Evolutionary conservation across 805 yeast species (phyloP), one percentile per base, ranked within the genome.

Genomic region (Martiniozyma abietophila): DNA sequence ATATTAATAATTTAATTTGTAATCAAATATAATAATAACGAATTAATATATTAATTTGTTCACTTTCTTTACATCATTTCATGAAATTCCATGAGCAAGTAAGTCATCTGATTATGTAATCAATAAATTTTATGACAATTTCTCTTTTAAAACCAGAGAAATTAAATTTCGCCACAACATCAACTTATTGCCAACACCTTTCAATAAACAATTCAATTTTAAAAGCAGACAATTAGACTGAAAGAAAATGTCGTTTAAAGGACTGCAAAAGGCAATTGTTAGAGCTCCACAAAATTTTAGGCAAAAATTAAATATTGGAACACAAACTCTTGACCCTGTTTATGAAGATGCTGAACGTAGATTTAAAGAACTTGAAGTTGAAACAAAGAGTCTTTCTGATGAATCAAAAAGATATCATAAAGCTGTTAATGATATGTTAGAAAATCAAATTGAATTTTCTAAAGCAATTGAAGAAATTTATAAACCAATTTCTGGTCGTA

Each of bases 331-430:
- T 31, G 98, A 92, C 53, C 74, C 95, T 0, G 96, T 92, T 10
- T 92, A 86, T 58, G 71, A 70, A 19, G 98, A 92, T 62, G 97
- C 98, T 6, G 98, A 92, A 59, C 75, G 96, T 58, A 73, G 98
- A 51, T 92, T 92, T 67, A 82, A 81, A 54, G 96, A 89, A 53
- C 67, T 92, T 49, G 98, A 92, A 58, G 56, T 62, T 12, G 95
- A 88, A 58, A 86, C 96, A 25, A 83, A 85, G 62, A 81, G 84
- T 53, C 67, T 92, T 40, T 80, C 86, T 48, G 85, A 81, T 25
- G 97, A 89, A 60, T 80, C 95, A 20, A 83, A 80, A 50, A 73
- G 95, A 54, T 92, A 92, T 60, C 86, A 83, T 49, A 70, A 72
- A 22, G 95, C 97, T 0, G 95, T 92, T 36, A 85, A 83, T 51